Conservation (phyloP, 768 basidiomycete species). For the Gautieria morchelliformis region DNA sequence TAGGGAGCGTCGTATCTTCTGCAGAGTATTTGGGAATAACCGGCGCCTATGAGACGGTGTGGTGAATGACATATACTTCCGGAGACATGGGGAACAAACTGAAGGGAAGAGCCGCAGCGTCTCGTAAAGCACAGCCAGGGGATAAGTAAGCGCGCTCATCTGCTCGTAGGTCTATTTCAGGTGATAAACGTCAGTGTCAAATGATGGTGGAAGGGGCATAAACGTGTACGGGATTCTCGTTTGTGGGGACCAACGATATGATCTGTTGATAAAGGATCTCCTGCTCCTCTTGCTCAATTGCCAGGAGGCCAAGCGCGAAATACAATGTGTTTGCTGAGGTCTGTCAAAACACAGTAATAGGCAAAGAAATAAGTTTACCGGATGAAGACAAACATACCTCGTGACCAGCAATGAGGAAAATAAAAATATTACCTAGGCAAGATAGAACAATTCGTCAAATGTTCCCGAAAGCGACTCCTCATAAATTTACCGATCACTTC, state of each 20-base stretch:
- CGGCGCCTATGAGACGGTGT: conserved; percentile 21
- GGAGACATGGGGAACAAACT: conserved; percentile 6
- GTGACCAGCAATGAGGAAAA: conserved; percentile 19
- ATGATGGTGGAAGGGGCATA: not conserved
- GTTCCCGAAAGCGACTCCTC: not conserved
- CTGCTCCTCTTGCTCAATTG: conserved; percentile 16
- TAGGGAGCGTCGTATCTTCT: conserved; percentile 37
- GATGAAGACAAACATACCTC: conserved; percentile 1
- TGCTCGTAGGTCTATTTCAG: conserved; percentile 6
- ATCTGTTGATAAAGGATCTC: conserved; percentile 9
- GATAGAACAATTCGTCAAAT: not conserved
- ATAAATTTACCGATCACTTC: conserved; percentile 29
- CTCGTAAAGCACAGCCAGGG: conserved; percentile 14
- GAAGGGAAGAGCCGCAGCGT: conserved; percentile 15
- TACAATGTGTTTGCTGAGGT: conserved; percentile 17
- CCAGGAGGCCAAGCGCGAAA: conserved; percentile 15
- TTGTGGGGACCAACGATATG: not conserved
- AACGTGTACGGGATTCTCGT: not conserved
- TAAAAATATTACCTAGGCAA: conserved; percentile 7
- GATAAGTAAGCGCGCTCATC: conserved; percentile 7
- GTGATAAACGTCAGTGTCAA: not conserved
- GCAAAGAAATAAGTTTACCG: not conserved
- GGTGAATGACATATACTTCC: not conserved
- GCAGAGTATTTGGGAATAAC: conserved; percentile 35
- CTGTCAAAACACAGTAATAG: not conserved